phyloP scores from a whole-genome alignment of 78 protist genomes.

The Chrysochromulina parva region DNA sequence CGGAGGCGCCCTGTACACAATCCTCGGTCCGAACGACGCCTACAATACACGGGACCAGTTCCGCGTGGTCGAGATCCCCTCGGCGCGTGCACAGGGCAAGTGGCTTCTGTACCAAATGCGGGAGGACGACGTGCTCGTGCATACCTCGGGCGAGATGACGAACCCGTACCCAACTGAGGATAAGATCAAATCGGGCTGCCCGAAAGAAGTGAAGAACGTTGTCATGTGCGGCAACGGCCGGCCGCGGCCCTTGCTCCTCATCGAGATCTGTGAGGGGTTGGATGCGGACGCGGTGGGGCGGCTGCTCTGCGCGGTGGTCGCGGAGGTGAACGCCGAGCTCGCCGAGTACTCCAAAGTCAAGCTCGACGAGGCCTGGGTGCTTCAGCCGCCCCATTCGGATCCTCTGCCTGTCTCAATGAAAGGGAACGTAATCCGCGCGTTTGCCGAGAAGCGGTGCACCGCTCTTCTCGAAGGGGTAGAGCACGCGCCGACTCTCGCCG shows the following conservation, averaged over 20 bases:
- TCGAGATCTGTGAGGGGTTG: neutral
- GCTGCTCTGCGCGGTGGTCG: neutral
- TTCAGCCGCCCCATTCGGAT: neutral
- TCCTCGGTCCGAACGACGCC: neutral
- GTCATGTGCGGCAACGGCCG: neutral
- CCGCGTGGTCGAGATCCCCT: no score
- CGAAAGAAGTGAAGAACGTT: neutral
- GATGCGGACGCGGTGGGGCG: neutral
- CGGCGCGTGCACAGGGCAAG: neutral
- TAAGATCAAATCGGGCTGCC: neutral
- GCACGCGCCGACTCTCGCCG: no score
- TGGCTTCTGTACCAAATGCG: neutral
- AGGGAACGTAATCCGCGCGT: neutral
- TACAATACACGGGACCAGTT: no score
- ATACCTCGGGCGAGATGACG: neutral
- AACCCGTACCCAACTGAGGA: neutral
- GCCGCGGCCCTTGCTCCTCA: neutral
- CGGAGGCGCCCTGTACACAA: neutral
- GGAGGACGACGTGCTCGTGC: neutral
- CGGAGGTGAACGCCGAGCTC: neutral
- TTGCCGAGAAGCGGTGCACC: neutral
- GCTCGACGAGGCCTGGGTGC: no score
- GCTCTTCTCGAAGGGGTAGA: no score
- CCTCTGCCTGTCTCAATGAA: neutral
- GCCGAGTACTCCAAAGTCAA: neutral